Evolutionary conservation across 208 protist species (phyloP), one percentile per base, ranked within the genome.

Genomic region (Wallacemonas sp.): DNA sequence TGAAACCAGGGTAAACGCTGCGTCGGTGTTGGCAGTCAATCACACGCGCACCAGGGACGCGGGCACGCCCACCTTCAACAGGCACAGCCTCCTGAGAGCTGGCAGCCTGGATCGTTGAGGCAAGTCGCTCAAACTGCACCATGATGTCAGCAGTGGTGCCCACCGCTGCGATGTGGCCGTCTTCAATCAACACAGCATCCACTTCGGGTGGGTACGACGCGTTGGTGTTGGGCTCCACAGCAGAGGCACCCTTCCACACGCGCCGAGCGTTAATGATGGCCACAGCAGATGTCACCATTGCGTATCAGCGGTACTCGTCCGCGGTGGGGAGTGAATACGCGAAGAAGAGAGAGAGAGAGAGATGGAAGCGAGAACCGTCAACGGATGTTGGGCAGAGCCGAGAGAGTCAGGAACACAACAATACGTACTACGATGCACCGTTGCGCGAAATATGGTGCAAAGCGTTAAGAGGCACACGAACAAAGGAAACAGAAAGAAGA

Each of bases 1-100:
- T 83, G 61, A 90, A 85, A 32, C 83, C 83, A 15, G 83, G 83
- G 63, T 77, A 73, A 1, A 87, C 48, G 34, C 63, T 42, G 41
- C 67, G 59, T 50, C 57, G 58, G 52, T 71, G 50, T 45, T 59
- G 54, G 52, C 80, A 82, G 71, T 87, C 80, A 52, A 87, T 77
- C 53, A 73, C 9, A 44, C 72, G 72, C 34, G 72, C 60, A 10
- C 46, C 59, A 15, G 55, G 52, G 13, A 33, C n/a, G 21, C 76
- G 65, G 17, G 57, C 32, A 9, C 79, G 73, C 21, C 78, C 75
- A 22, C 61, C 63, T 2, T 72, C 57, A 33, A 79, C 69, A 10
- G 60, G 27, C 33, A 19, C 39, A 3, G 53, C 65, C 6, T 29
- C 53, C 39, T 71, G 42, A 22, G 55, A 38, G 5, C 46, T 46